phyloP scores from a whole-genome alignment of 345 rosid species.

The Eutrema yunnanense region DNA sequence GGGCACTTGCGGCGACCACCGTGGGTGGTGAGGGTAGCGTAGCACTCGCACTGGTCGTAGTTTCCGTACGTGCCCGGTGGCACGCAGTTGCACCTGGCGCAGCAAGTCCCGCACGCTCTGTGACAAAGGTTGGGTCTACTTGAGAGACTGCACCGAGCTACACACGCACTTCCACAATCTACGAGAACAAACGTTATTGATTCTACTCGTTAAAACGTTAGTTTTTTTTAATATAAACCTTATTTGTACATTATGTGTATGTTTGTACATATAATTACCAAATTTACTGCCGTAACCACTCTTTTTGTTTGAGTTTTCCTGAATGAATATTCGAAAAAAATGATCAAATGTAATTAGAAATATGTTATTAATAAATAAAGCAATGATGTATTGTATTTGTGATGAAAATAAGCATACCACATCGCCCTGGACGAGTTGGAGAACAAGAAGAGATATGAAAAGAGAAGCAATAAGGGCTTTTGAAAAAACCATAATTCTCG shows the following conservation, averaged over 20 bases:
- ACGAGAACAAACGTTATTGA: background rate
- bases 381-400: background rate
- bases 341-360: background rate
- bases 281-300: constrained; percentile 3
- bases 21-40: constrained; percentile 63
- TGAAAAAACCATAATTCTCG: constrained; percentile 36
- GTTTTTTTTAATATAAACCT: background rate
- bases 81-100: constrained; percentile 66
- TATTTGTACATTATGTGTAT: background rate
- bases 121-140: constrained; percentile 56
- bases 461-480: constrained; percentile 41
- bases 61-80: constrained; percentile 76
- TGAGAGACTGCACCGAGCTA: constrained; percentile 52
- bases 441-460: constrained; percentile 47
- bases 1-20: constrained; percentile 82
- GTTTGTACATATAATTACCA: constrained; percentile 12
- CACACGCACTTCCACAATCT: constrained; percentile 64
- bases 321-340: background rate
- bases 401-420: background rate
- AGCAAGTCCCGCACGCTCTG: constrained; percentile 74
- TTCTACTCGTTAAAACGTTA: background rate
- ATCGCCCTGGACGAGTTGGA: constrained; percentile 40
- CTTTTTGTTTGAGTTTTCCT: constrained; percentile 10
- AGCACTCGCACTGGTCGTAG: constrained; percentile 58
- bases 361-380: background rate